Conservation (phyloP, 371 early-diverging fungal species). For the Apophysomyces ossiformis region DNA sequence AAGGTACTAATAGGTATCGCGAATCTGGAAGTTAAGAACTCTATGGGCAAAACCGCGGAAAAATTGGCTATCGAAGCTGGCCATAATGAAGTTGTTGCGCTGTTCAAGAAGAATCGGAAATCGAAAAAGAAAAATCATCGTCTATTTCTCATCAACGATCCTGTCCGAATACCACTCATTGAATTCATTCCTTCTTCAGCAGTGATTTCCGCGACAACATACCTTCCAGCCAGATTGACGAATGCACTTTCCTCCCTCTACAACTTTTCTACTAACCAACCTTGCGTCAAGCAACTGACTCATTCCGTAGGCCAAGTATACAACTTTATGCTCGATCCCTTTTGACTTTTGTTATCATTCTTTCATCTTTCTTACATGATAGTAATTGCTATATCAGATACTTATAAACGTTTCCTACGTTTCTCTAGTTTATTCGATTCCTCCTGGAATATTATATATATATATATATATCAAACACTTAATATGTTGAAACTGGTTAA, state of each 20-base stretch:
- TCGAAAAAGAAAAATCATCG: slow-evolving; percentile 2
- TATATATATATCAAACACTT: neutral
- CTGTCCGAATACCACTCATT: slow-evolving; percentile 34
- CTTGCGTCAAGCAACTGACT: slow-evolving; percentile 30
- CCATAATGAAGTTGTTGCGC: slow-evolving; percentile 28
- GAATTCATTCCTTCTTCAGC: slow-evolving; percentile 41
- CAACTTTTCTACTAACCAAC: slow-evolving; percentile 33
- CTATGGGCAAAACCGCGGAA: slow-evolving; percentile 45
- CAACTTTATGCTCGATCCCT: slow-evolving; percentile 50
- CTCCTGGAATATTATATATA: neutral
- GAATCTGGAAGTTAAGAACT: slow-evolving; percentile 29
- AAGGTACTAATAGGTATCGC: slow-evolving; percentile 33
- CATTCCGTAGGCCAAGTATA: slow-evolving; percentile 43
- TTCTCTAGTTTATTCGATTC: neutral
- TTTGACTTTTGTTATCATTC: slow-evolving; percentile 23
- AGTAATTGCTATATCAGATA: slow-evolving; percentile 9
- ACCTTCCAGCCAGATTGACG: slow-evolving; percentile 28
- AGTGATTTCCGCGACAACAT: slow-evolving; percentile 22
- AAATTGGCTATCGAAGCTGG: slow-evolving; percentile 43
- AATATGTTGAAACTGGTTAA: too few species aligned
- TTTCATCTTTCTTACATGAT: slow-evolving; percentile 5
- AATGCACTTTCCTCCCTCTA: slow-evolving; percentile 31
- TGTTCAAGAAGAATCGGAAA: slow-evolving; percentile 24
- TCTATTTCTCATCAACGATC: neutral
- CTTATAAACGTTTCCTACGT: neutral